Conservation (phyloP, 768 basidiomycete genomes). For the Xerocomellus chrysenteron region DNA sequence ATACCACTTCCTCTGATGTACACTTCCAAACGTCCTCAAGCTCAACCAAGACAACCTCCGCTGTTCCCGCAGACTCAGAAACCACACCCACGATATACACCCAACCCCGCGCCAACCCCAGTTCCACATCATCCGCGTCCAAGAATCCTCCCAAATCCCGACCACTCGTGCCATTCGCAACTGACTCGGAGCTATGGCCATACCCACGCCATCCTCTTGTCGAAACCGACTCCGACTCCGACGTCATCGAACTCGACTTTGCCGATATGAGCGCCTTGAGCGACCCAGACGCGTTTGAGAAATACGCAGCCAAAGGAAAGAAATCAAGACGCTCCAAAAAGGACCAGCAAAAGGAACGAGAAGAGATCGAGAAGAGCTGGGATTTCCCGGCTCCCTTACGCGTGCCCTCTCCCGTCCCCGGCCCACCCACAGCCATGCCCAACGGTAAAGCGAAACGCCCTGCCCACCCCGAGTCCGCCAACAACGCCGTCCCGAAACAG, state of each 20-base stretch:
- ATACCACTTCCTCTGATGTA: slow-evolving; percentile 2
- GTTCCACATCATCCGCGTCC: slow-evolving; percentile 9
- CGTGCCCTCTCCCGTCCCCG: slow-evolving; percentile 16
- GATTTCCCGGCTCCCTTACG: slow-evolving; percentile 44
- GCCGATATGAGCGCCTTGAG: slow-evolving; percentile 71
- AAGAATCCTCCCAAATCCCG: slow-evolving; percentile 31
- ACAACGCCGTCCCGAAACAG: slow-evolving; percentile 6
- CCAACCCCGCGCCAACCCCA: slow-evolving; percentile 7
- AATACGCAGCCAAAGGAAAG: slow-evolving; percentile 26
- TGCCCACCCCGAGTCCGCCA: slow-evolving; percentile 4
- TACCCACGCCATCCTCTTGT: slow-evolving; percentile 52
- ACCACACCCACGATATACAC: slow-evolving; percentile 13
- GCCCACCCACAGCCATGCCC: slow-evolving; percentile 6
- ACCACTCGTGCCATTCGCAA: slow-evolving; percentile 57
- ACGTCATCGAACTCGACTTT: slow-evolving; percentile 76
- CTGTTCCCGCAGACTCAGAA: slow-evolving; percentile 2
- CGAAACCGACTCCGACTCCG: slow-evolving; percentile 49
- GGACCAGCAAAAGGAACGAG: slow-evolving; percentile 39
- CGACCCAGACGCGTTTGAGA: slow-evolving; percentile 58
- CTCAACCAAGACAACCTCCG: neutral
- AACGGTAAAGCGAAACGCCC: slow-evolving; percentile 28
- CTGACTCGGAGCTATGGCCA: slow-evolving; percentile 71
- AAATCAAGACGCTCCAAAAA: slow-evolving; percentile 30
- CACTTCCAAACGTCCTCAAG: slow-evolving; percentile 3
- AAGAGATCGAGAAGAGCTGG: slow-evolving; percentile 62